Evolutionary conservation across 179 eudicot species (phyloP), one percentile per base, ranked within the genome.

Genomic region (Nepenthes alata): DNA sequence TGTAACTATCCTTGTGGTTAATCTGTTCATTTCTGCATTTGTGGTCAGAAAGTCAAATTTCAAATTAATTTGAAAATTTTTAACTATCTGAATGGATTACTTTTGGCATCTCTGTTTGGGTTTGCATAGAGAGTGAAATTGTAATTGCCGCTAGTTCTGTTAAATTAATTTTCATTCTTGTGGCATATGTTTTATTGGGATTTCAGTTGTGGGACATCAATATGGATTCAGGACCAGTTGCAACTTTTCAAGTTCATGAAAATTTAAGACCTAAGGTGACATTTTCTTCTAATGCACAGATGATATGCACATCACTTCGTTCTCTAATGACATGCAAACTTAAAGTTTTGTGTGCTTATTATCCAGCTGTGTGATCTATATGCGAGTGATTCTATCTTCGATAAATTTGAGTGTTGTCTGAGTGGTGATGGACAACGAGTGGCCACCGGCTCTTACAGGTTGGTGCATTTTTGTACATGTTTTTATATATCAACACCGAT

Each of bases 391-490:
- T 79, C 86, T 52, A 84, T 84, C 53, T 84, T 84, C 60, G 89
- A 84, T 62, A 81, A 84, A 66, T 84, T 84, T 59, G 89, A 84
- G 60, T 84, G 89, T 47, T 84, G 89, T 77, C 68, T 81, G 70
- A 81, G 86, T 69, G 89, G 89, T 12, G 81, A 84, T 69, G 86
- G 89, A 35, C 71, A 35, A 44, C 79, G 81, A 44, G 78, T 84
- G 38, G 83, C 87, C 57, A 79, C 90, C 55, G 90, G 90, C 58
- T 84, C 87, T 74, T 84, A 84, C 76, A 84, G 90, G 90, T 78
- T 36, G 4, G 37, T 52, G 5, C 5, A 52, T 6, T 16, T 52
- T n/a, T 11, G 16, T 12, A 12, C n/a, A 5, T 52, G 13, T 15
- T 52, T 25, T 25, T 25, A 25, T 25, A 25, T 25, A 25, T 25